Evolutionary conservation across 2,329 filamentous ascomycete genomes (phyloP).

Genomic region (Aspergillus brasiliensis): DNA sequence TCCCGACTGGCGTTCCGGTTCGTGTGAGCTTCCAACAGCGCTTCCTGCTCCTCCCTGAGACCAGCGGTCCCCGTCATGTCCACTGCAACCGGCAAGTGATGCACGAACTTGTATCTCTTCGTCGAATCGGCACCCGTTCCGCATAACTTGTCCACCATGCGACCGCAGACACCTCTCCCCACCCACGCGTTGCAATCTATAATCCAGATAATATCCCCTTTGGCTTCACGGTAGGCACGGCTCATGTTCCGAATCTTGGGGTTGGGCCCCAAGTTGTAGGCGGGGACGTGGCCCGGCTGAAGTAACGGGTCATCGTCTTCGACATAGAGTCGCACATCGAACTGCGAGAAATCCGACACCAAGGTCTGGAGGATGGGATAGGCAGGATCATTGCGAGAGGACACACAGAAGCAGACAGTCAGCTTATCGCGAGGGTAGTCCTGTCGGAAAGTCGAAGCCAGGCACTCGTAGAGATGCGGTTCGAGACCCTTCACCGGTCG

Average conservation of each 20-base stretch:
- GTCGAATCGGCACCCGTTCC: slow-evolving; percentile 59
- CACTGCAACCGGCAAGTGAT: slow-evolving; percentile 88
- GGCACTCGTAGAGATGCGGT: slow-evolving; percentile 86
- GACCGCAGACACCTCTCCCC: slow-evolving; percentile 71
- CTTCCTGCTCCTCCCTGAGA: slow-evolving; percentile 28
- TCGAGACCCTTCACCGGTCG: slow-evolving; percentile 93
- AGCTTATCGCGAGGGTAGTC: slow-evolving; percentile 75
- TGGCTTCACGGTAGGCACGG: slow-evolving; percentile 84
- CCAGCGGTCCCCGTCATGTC: slow-evolving; percentile 57
- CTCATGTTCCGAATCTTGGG: slow-evolving; percentile 99
- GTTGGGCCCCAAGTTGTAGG: slow-evolving; percentile 77
- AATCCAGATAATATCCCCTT: slow-evolving; percentile 88
- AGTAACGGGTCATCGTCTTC: slow-evolving; percentile 80
- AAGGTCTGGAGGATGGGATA: slow-evolving; percentile 72
- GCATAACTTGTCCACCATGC: slow-evolving; percentile 85
- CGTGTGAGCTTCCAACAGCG: slow-evolving; percentile 26
- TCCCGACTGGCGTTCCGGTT: slow-evolving; percentile 13
- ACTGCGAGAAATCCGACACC: slow-evolving; percentile 69
- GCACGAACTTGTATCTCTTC: slow-evolving; percentile 80
- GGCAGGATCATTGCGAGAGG: slow-evolving; percentile 73
- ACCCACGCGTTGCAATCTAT: slow-evolving; percentile 98
- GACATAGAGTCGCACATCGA: slow-evolving; percentile 72
- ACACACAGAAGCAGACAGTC: slow-evolving; percentile 80
- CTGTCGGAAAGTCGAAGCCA: slow-evolving; percentile 81
- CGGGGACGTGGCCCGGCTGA: slow-evolving; percentile 52